phyloP scores from a whole-genome alignment of 208 protist species.

The Paratrypanosoma confusum region DNA sequence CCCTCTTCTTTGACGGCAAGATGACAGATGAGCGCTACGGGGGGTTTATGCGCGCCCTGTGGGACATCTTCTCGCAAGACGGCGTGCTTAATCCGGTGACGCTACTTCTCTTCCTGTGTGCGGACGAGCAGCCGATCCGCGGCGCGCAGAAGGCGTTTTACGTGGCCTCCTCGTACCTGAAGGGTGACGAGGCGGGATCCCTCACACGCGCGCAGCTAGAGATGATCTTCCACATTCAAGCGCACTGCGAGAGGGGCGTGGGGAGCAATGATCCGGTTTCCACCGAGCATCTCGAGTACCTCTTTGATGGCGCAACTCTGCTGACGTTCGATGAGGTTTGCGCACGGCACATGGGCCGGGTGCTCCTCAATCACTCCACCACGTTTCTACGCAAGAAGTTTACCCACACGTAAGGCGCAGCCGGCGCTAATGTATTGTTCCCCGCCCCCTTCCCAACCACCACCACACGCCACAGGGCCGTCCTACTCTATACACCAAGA shows the following conservation, averaged over 20 bases:
- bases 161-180: constrained; percentile 16
- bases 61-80: constrained; percentile 50
- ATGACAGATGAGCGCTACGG: constrained; percentile 31
- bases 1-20: constrained; percentile 52
- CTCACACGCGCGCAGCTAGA: constrained; percentile 22
- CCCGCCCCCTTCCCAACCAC: too few species aligned
- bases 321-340: constrained; percentile 58
- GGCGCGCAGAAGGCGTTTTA: constrained; percentile 79
- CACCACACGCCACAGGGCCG: too few species aligned
- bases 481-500: too few species aligned
- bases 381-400: constrained; percentile 65
- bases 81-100: constrained; percentile 29
- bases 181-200: constrained; percentile 8
- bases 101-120: constrained; percentile 65
- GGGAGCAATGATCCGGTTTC: constrained; percentile 47
- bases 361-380: constrained; percentile 64
- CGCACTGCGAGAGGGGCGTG: constrained; percentile 38
- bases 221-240: constrained; percentile 45
- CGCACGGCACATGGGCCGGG: constrained; percentile 45
- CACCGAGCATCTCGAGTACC: constrained; percentile 30
- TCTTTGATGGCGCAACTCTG: constrained; percentile 22
- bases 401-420: too few species aligned
- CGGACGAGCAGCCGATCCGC: constrained; percentile 64
- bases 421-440: too few species aligned
- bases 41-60: constrained; percentile 51